Evolutionary conservation across 139 green algal species (phyloP), one percentile per base, ranked within the genome.

Genomic region (Eudorina sp.): DNA sequence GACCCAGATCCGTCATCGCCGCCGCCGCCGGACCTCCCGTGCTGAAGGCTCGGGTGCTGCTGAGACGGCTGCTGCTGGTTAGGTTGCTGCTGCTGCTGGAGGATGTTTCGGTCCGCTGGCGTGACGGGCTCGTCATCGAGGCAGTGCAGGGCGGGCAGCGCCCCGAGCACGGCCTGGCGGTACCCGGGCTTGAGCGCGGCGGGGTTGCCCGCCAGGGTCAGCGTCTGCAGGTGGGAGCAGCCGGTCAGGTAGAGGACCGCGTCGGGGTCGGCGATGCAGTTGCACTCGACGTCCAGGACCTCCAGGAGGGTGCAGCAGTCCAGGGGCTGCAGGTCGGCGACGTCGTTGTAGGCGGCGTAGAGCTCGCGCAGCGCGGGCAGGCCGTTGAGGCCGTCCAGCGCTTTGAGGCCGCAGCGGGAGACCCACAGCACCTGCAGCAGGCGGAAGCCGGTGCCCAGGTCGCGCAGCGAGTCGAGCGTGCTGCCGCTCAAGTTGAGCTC

Each of bases 401-500:
- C 41, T 14, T 62, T 51, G 0, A 91, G 86, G 40, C 79, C 68
- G 62, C 86, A 94, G 29, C 92, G 89, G 19, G 84, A 88, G 36
- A 92, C 60, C 90, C 92, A 94, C 64, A 92, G 73, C 46, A 89
- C 83, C 81, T 91, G 79, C 9, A 94, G 74, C 46, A 73, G 62
- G 14, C 23, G 82, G 83, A 95, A 92, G 62, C 85, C 90, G 25
- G 85, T 94, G 21, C 92, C 92, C 51, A 95, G 36, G 83, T 94
- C 89, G 16, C 92, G 86, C 16, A 95, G 11, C 23, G 86, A 93
- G 38, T 90, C 89, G 2, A 95, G 31, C 13, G 75, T 36, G 43
- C 77, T 90, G 68, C 79, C 84, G 53, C 83, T 94, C 48, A 95
- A 87, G 88, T 93, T 95, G 5, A 95, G 89, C 74, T 95, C 92